Conservation (phyloP, 331 rosid genomes). For the Malus hybrid region DNA sequence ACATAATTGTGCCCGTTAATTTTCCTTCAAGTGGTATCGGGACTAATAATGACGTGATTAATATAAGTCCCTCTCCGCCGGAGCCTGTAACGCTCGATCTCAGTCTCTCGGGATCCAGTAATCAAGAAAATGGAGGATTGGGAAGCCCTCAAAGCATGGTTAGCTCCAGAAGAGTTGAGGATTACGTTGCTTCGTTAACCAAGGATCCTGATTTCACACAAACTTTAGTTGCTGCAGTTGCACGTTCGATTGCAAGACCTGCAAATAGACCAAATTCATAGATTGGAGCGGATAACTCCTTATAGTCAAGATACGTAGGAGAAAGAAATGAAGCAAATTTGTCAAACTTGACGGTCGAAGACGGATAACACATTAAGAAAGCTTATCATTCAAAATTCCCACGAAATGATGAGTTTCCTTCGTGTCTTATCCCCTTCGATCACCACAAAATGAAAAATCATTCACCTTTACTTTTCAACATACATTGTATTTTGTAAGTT, state of each 20-base stretch:
- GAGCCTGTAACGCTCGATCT: conserved; percentile 26
- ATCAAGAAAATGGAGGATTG: conserved; percentile 6
- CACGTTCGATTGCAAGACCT: conserved; percentile 29
- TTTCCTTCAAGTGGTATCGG: background rate
- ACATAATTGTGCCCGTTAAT: background rate
- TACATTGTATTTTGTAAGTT: no score
- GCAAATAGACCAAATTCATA: background rate
- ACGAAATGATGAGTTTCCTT: no score
- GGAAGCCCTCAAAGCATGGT: background rate
- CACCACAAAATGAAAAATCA: no score
- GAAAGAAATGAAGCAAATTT: no score
- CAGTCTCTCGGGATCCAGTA: conserved; percentile 17
- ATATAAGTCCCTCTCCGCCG: background rate
- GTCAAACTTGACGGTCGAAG: no score
- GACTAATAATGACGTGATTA: background rate
- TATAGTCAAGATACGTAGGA: no score
- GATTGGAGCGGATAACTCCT: no score
- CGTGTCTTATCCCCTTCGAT: no score
- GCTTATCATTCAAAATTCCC: no score
- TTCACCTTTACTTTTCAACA: no score
- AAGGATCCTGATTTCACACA: conserved; percentile 42
- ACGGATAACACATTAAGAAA: no score
- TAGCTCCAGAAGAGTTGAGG: conserved; percentile 25
- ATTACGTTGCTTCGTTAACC: conserved; percentile 34
- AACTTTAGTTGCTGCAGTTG: conserved; percentile 63